Conservation (phyloP, 1,284 basidiomycete species). For the Macrocystidia cucumis region DNA sequence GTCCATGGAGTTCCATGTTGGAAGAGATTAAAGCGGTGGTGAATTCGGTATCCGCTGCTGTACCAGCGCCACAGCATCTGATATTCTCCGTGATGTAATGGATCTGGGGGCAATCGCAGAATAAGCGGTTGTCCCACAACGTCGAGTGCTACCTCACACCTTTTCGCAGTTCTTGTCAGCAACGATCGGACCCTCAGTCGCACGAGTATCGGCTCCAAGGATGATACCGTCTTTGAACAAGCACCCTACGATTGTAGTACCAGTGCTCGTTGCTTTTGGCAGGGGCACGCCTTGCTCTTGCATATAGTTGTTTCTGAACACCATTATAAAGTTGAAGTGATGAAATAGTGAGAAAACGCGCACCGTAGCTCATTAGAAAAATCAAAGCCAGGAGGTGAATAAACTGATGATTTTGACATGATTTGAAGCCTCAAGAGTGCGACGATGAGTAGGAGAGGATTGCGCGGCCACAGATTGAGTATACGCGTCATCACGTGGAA, state of each 20-base stretch:
- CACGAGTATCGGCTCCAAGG: constrained; percentile 94
- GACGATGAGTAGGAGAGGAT: not conserved
- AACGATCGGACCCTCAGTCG: constrained; percentile 92
- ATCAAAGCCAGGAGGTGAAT: constrained; percentile 12
- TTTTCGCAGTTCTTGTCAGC: constrained; percentile 99
- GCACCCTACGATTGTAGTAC: constrained; percentile 98
- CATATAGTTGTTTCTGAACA: constrained; percentile 76
- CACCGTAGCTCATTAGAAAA: constrained; percentile 16
- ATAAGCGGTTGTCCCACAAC: not conserved
- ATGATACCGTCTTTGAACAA: constrained; percentile 92
- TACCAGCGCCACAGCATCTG: constrained; percentile 97
- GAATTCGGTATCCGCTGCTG: constrained; percentile 97
- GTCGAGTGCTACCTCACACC: constrained; percentile 38
- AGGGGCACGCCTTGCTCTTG: constrained; percentile 59
- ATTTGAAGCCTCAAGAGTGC: not conserved
- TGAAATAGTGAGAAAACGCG: not conserved
- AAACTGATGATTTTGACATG: constrained; percentile 8
- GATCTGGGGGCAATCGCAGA: constrained; percentile 51
- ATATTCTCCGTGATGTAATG: constrained; percentile 95
- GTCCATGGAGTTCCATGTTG: constrained; percentile 84
- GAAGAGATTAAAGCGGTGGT: constrained; percentile 90
- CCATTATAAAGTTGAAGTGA: not conserved
- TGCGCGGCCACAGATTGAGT: constrained; percentile 1
- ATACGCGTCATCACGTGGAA: constrained; percentile 17
- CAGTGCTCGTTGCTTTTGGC: constrained; percentile 88